Base-by-base conservation (phyloP, 108 stramenopile species). In the Cyclotella baltica region DNA sequence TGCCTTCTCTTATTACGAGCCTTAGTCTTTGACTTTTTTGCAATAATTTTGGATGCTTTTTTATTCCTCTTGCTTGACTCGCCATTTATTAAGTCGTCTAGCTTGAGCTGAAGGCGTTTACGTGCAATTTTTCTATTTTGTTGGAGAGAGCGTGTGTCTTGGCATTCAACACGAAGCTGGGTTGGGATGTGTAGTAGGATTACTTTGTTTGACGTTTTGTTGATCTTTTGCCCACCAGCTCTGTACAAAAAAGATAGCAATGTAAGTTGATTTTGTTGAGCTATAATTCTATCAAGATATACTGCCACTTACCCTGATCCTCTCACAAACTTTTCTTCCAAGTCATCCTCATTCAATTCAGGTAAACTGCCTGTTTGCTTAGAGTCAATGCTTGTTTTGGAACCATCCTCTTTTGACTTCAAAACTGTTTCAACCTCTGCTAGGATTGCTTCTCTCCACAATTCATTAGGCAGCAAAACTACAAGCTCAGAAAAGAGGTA, bases 121-220 rank as follows among this genome's bases (percentile, higher is more conserved):
- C 96, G 59, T 0, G 94, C 96, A 77, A 95, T 93, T 56, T 95
- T 97, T 34, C 96, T 84, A 66, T 97, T 97, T 76, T 95, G 93
- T 63, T 89, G 87, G 56, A 97, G 84, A 6, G 91, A 92, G 37
- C 96, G 77, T 3, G 96, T 97, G 13, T 97, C 92, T 77, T 97
- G 94, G 61, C 93, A 95, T 36, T 94, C 92, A 4, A 97, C 90
- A 0, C 88, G 75, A 0, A 93, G 58, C 27, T 81, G 70, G 4
- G 96, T 97, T 0, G 96, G 94, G 0, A 61, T 30, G 48, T 97
- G 96, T 4, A 94, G 72, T 48, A 97, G 70, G 19, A 92, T 70
- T 16, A 97, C 96, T 50, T 84, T 71, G 65, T 91, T 94, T 35
- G 84, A 83, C 11, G 96, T 97, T 70, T 97, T 97, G 86, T 97